A percentile compares a stretch with the other conserved stretches of the same genome.
Evolutionary conservation across 495 filamentous ascomycete genomes (phyloP).

Genomic region (Hypoxylon intermedium): DNA sequence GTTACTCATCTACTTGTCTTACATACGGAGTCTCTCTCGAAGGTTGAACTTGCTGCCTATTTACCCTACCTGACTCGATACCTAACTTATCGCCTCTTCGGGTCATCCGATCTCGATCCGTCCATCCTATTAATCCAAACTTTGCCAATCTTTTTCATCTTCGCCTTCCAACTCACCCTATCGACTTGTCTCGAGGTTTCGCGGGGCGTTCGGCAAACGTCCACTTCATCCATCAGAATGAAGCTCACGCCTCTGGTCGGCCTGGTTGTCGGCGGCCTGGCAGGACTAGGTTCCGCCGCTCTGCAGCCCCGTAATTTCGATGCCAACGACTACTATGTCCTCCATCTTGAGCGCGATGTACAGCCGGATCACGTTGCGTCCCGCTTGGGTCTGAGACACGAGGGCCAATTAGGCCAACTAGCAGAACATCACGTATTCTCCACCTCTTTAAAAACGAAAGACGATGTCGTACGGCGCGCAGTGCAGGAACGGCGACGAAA

Average conservation of each 20-base stretch:
- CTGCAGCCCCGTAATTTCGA: slow-evolving; percentile 63
- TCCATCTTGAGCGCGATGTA: slow-evolving; percentile 73
- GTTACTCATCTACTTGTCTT: too few relatives aligned
- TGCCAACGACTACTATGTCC: slow-evolving; percentile 86
- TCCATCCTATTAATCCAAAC: not conserved
- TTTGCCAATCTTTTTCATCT: not conserved
- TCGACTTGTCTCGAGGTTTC: slow-evolving; percentile 6
- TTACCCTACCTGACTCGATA: slow-evolving; percentile 4
- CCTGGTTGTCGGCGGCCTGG: slow-evolving; percentile 49
- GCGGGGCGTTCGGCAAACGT: slow-evolving; percentile 5
- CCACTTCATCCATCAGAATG: slow-evolving; percentile 45
- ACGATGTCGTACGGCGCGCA: slow-evolving; percentile 67
- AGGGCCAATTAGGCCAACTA: slow-evolving; percentile 83
- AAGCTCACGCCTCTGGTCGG: slow-evolving; percentile 53
- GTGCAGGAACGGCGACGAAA: slow-evolving; percentile 68
- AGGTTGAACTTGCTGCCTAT: too few relatives aligned
- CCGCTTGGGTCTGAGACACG: slow-evolving; percentile 77
- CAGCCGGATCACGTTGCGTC: slow-evolving; percentile 76
- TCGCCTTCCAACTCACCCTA: slow-evolving; percentile 3
- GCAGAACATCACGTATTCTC: slow-evolving; percentile 86
- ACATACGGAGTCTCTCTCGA: too few relatives aligned
- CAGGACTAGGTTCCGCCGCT: slow-evolving; percentile 67
- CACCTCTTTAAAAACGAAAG: slow-evolving; percentile 60
- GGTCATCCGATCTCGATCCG: slow-evolving; percentile 3
- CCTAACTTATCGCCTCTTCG: not conserved